Conservation (phyloP, 768 basidiomycete species). For the Udeniomyces megalosporus region DNA sequence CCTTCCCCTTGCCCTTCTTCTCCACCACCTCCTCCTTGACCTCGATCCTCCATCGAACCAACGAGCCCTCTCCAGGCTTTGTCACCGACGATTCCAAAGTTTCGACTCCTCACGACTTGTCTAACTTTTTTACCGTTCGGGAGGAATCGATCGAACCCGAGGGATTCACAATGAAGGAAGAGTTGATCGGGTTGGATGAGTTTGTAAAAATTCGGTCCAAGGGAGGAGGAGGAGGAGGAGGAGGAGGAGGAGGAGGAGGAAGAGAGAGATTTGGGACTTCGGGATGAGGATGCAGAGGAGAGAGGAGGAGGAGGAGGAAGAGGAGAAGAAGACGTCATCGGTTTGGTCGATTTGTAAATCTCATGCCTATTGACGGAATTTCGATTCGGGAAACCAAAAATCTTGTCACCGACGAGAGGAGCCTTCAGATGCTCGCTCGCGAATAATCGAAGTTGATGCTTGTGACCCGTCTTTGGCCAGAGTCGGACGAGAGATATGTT, state of each 20-base stretch:
- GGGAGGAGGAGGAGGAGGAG: not conserved
- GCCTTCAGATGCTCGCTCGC: not conserved
- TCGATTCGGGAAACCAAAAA: not conserved
- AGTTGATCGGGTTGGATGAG: not conserved
- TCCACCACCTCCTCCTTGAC: too few species aligned
- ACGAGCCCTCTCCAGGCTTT: not conserved
- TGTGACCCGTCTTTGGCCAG: constrained; percentile 8
- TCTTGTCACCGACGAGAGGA: constrained; percentile 10
- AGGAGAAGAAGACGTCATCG: not conserved
- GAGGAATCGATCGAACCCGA: too few species aligned
- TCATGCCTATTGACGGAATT: not conserved
- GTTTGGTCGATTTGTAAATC: not conserved
- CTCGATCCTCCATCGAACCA: not conserved
- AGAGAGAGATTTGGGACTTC: not conserved
- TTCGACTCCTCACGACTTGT: too few species aligned
- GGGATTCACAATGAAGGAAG: too few species aligned
- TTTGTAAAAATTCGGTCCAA: not conserved
- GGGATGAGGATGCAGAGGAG: not conserved
- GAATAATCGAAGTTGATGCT: constrained; percentile 15
- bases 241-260: not conserved
- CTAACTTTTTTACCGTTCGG: too few species aligned
- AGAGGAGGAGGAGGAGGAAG: not conserved
- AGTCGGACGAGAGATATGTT: constrained; percentile 14
- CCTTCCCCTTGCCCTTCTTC: too few species aligned
- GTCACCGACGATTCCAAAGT: too few species aligned